Base-by-base conservation (phyloP, 1,284 basidiomycete genomes). In the Serendipita sp. region DNA sequence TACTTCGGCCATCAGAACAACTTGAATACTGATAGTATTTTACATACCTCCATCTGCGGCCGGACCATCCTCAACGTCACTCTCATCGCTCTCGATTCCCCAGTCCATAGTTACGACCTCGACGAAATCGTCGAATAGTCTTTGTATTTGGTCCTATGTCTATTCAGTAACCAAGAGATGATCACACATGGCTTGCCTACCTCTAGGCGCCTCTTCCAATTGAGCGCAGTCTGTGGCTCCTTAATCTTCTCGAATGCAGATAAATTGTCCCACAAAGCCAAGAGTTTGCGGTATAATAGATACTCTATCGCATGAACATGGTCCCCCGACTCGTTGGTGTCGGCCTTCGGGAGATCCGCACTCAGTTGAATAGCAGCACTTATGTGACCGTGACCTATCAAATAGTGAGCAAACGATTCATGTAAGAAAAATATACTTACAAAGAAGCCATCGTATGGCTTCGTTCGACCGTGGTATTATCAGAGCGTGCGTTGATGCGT, bases 381-480 rank as follows among this genome's bases (percentile, higher is more conserved):
- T 0, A 91, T 78, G 30, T 88, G 79, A 4, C 91, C 91, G 26
- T 82, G 78, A 12, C 82, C 91, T 92, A 26, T 35, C 17, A 15
- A 17, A 62, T 60, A 68, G 35, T 35, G 26, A 53, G 15, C 38
- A 35, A 22, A n/a, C 2, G 22, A 8, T 17, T 13, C 38, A 38
- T 5, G 38, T 38, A 38, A 13, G 22, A 22, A 42, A 32, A 22
- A 15, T 22, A 61, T 58, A 71, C 81, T 49, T 69, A 92, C 92
- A 83, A 17, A 96, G 80, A 77, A 95, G 91, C 71, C 91, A 92
- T 13, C 93, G 83, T 63, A 91, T 72, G 61, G 94, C 87, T 44
- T 88, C 84, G 65, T 93, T 92, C 1, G 89, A 84, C 68, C 93
- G 89, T 69, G 87, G 81, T 2, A 96, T 75, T 0, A 92, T 92